Base-by-base conservation (phyloP, 169 alveolate species). In the Miamiensis avidus region DNA sequence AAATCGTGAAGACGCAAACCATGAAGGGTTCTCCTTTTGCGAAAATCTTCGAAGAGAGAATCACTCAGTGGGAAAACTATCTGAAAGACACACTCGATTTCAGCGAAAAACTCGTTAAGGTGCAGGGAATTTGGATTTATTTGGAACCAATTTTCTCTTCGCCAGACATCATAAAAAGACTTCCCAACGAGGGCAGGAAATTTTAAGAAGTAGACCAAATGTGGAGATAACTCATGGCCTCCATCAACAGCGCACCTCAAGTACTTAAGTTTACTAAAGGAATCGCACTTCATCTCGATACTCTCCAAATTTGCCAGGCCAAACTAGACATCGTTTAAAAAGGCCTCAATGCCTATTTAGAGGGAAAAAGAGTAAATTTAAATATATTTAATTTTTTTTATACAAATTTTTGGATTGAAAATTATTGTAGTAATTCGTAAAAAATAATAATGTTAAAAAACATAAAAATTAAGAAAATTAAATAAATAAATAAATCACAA, bases 271-370 rank as follows among this genome's bases (percentile, higher is more conserved):
- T 89, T 30, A 76, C 92, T 16, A 82, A 65, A 27, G 76, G 84
- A 75, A 87, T 89, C 31, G 81, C 74, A 65, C 76, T 83, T 64
- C n/a, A n/a, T n/a, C 74, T 89, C 25, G 85, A 78, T 11, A 33
- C 49, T 27, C 73, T 89, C 15, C 77, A 89, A 33, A 89, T 83
- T 16, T 77, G 89, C 76, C 95, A 95, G 87, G 93, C 87, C 87
- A 96, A 95, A 82, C 93, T 97, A 75, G 98, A 97, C 82, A 91
- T 86, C 74, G 95, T 97, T 65, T 93, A 95, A 89, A 95, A 95
- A 91, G 96, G 96, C n/a, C 90, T 98, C 76, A 97, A 96, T 92
- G 98, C 97, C 87, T 98, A 97, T 91, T 95, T 98, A 69, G 99
- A 97, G 77, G 95, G 94, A 29, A 98, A 98, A 89, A 93, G 98